phyloP scores from a whole-genome alignment of 2,329 filamentous ascomycete genomes.

The Fusarium gaditjirri region DNA sequence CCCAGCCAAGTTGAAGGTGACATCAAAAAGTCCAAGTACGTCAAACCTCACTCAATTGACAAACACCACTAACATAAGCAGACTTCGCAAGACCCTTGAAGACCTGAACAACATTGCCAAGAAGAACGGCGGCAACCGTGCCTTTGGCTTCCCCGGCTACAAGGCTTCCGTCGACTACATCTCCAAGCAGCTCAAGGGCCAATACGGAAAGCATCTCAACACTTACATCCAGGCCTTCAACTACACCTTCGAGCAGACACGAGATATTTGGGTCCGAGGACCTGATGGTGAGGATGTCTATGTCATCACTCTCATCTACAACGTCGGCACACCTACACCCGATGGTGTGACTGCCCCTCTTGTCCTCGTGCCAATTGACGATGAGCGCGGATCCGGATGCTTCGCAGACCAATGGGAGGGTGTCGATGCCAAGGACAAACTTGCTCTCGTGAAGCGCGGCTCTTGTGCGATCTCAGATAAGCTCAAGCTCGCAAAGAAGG shows the following conservation, averaged over 20 bases:
- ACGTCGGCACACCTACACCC: conserved; percentile 55
- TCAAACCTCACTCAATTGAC: rapidly evolving
- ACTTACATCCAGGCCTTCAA: conserved; percentile 60
- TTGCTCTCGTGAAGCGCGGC: conserved; percentile 59
- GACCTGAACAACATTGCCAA: conserved; percentile 64
- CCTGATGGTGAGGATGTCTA: conserved; percentile 57
- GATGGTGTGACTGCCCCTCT: conserved; percentile 52
- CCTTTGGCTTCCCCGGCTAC: conserved; percentile 69
- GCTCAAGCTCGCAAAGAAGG: conserved; percentile 55
- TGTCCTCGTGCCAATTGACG: conserved; percentile 52
- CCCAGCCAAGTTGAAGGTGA: conserved; percentile 40
- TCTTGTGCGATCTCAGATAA: conserved; percentile 56
- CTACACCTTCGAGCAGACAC: conserved; percentile 57
- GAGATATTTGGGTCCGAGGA: conserved; percentile 55
- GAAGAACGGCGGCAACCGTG: conserved; percentile 67
- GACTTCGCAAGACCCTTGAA: conserved; percentile 64
- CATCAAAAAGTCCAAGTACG: conserved; percentile 41
- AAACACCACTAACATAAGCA: conserved; percentile 41
- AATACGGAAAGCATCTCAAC: conserved; percentile 55
- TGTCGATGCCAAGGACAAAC: conserved; percentile 56
- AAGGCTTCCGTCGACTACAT: conserved; percentile 68
- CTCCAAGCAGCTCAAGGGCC: conserved; percentile 55
- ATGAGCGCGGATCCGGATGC: conserved; percentile 53
- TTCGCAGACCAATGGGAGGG: conserved; percentile 57
- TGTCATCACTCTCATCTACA: conserved; percentile 58